These are phyloP conservation scores for Fusarium palustre DNA, from an alignment of 2,329 filamentous ascomycete genomes.

Conservation along the genomic window DNA sequence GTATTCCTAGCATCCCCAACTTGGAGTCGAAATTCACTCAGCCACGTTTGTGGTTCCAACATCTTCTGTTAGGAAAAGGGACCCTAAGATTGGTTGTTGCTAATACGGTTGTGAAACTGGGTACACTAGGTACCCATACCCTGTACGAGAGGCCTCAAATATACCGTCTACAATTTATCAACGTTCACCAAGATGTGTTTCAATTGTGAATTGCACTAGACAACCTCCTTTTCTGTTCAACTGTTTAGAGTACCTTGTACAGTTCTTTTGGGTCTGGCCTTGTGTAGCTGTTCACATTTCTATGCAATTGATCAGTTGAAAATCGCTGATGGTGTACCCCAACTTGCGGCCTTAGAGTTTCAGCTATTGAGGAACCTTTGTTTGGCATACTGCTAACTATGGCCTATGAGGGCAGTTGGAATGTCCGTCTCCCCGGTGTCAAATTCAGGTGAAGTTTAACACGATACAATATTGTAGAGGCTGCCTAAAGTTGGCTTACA, in stretches of 20 bases:
- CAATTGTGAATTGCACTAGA: not conserved
- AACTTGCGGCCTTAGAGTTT: conserved; percentile 34
- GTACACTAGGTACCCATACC: conserved; percentile 8
- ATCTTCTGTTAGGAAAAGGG: not conserved
- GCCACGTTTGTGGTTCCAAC: not conserved
- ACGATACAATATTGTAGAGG: conserved; percentile 25
- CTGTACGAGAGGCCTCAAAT: not conserved
- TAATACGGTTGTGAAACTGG: not conserved
- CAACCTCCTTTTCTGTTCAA: not conserved
- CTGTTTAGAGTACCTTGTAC: not conserved
- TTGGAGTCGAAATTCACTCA: not conserved
- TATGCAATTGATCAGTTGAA: conserved; percentile 11
- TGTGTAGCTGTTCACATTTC: not conserved
- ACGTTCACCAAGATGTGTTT: not conserved
- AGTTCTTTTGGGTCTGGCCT: not conserved
- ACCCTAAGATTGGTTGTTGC: not conserved
- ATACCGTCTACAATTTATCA: not conserved
- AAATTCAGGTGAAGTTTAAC: not conserved
- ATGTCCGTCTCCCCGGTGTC: not conserved
- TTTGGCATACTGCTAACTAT: conserved; percentile 24
- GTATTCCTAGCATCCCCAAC: not conserved
- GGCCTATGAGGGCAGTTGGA: not conserved
- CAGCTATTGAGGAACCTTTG: conserved; percentile 38
- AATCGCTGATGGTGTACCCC: conserved; percentile 21
- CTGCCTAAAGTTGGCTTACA: conserved; percentile 35